Conservation (phyloP, 352 stramenopile species). For the Thalassiosira hispida region DNA sequence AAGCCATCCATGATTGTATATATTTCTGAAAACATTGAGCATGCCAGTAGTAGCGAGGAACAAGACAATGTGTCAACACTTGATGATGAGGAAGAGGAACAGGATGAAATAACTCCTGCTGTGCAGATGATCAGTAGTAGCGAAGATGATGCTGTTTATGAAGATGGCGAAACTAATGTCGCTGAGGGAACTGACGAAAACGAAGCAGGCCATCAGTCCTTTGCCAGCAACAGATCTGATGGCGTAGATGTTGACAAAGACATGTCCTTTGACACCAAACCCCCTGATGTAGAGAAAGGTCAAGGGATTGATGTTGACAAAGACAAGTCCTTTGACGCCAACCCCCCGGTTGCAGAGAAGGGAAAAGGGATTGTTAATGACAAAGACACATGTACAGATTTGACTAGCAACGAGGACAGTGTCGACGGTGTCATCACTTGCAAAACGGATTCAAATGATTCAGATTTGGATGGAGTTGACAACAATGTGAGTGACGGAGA, state of each 20-base stretch:
- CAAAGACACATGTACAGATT: no score
- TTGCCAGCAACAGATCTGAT: no score
- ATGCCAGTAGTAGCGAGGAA: neutral
- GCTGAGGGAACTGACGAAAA: neutral
- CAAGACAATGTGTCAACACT: slow-evolving; percentile 17
- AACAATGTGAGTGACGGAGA: neutral
- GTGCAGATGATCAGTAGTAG: no score
- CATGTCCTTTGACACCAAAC: neutral
- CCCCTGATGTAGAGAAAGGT: neutral
- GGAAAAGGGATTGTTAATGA: neutral
- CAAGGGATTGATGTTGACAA: neutral
- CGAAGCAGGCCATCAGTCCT: no score
- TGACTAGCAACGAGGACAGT: no score
- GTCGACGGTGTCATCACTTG: neutral
- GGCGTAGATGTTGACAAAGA: no score
- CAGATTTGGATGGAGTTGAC: neutral
- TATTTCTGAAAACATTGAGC: neutral
- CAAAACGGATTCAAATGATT: neutral
- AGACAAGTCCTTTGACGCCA: neutral
- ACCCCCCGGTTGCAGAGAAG: neutral
- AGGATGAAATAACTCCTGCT: no score
- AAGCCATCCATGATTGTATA: slow-evolving; percentile 12
- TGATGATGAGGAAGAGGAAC: slow-evolving; percentile 3
- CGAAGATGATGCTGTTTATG: neutral
- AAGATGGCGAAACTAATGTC: neutral